A percentile compares a stretch with the other conserved stretches of the same genome.
Evolutionary conservation across 495 filamentous ascomycete genomes (phyloP).

Genomic region (Glonium stellatum): DNA sequence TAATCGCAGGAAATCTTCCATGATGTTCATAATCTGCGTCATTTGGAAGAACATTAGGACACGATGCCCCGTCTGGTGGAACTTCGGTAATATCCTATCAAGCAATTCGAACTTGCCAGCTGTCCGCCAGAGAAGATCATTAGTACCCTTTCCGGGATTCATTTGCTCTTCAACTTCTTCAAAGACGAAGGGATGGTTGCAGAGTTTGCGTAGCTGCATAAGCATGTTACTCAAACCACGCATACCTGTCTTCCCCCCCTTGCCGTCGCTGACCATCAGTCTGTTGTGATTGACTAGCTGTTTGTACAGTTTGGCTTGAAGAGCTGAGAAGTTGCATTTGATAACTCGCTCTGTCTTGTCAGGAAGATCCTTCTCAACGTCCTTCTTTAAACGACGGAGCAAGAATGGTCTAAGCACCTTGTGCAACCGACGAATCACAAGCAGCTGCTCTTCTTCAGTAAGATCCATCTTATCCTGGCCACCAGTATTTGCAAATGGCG

Average conservation of each 20-base stretch:
- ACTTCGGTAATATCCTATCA: conserved; percentile 88
- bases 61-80: conserved; percentile 78
- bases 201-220: conserved; percentile 97
- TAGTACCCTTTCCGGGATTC: conserved; percentile 79
- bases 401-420: conserved; percentile 97
- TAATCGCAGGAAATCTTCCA: conserved; percentile 94
- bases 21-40: conserved; percentile 99
- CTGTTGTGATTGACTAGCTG: conserved; percentile 93
- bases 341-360: conserved; percentile 98
- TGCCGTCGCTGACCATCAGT: conserved; percentile 86
- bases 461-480: conserved; percentile 97
- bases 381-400: conserved; percentile 96
- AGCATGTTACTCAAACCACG: conserved; percentile 98
- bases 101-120: conserved; percentile 95
- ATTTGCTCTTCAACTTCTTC: conserved; percentile 96
- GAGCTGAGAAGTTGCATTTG: conserved; percentile 94
- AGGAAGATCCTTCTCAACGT: conserved; percentile 96
- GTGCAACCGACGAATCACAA: conserved; percentile 95
- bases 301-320: conserved; percentile 90
- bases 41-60: conserved; percentile 99
- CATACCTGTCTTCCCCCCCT: conserved; percentile 91
- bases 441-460: conserved; percentile 97
- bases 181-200: conserved; percentile 98
- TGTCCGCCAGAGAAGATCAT: conserved; percentile 92
- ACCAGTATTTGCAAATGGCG: conserved; percentile 96